These are phyloP conservation scores for Rhodomyrtus psidioides DNA, from an alignment of 441 rosid species.

Conservation along the genomic window DNA sequence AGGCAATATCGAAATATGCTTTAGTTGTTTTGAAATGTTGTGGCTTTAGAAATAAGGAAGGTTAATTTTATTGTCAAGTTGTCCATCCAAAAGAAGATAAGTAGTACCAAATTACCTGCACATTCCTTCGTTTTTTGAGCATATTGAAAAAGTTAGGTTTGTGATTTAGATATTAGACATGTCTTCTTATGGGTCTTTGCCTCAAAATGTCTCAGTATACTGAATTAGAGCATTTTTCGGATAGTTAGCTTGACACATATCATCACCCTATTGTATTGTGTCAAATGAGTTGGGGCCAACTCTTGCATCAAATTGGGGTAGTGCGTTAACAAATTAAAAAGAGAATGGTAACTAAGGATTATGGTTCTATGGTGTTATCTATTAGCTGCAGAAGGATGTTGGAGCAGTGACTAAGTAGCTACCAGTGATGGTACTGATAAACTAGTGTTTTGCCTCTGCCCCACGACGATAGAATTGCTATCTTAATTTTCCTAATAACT, in stretches of 20 bases:
- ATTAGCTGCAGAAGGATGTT: neutral
- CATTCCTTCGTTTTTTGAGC: neutral
- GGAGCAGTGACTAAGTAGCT: neutral
- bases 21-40: neutral
- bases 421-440: neutral
- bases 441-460: neutral
- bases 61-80: neutral
- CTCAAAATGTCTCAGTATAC: neutral
- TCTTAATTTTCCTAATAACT: neutral
- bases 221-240: neutral
- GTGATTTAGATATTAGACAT: neutral
- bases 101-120: neutral
- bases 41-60: neutral
- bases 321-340: neutral
- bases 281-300: neutral
- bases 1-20: neutral
- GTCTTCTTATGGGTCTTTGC: neutral
- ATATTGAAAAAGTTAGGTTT: neutral
- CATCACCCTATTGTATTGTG: neutral
- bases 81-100: neutral
- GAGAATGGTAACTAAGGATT: neutral
- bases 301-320: neutral
- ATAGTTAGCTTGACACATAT: neutral
- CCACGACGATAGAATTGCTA: neutral
- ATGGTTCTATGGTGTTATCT: neutral